Percentiles rank a stretch among this genome's conserved stretches.
phyloP scores from a whole-genome alignment of 2,329 filamentous ascomycete genomes.

The Trichoderma sp. region DNA sequence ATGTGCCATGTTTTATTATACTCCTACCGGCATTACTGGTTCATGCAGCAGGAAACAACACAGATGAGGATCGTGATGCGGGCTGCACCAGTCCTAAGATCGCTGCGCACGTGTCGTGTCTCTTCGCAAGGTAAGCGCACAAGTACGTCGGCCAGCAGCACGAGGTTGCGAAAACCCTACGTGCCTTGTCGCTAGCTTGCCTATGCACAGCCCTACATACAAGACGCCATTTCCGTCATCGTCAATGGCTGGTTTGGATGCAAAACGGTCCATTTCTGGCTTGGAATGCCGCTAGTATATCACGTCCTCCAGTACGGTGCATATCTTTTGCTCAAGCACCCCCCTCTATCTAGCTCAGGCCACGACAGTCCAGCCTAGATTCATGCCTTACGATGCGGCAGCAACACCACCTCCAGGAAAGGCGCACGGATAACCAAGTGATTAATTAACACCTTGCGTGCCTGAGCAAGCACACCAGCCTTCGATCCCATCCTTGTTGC shows the following conservation, averaged over 20 bases:
- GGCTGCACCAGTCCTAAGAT: constrained; percentile 17
- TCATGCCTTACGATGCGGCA: constrained; percentile 26
- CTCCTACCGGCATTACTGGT: not conserved
- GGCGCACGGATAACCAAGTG: not conserved
- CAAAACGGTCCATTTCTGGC: constrained; percentile 6
- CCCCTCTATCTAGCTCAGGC: constrained; percentile 27
- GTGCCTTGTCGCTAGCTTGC: not conserved
- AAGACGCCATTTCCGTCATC: not conserved
- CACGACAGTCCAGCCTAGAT: constrained; percentile 19
- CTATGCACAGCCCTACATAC: constrained; percentile 11
- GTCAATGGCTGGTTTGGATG: constrained; percentile 14
- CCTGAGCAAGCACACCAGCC: not conserved
- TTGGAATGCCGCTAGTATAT: constrained; percentile 1
- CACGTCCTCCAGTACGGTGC: not conserved
- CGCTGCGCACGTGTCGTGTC: constrained; percentile 22
- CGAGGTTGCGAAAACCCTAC: constrained; percentile 14
- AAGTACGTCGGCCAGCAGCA: not conserved
- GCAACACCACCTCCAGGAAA: constrained; percentile 17
- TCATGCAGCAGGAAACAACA: constrained; percentile 13
- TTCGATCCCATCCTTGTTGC: not conserved
- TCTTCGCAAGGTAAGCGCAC: not conserved
- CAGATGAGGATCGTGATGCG: constrained; percentile 20
- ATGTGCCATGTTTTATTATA: not conserved
- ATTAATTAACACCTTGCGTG: constrained; percentile 1
- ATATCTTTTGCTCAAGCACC: constrained; percentile 20